Percentiles rank a stretch among this genome's conserved stretches.
phyloP scores from a whole-genome alignment of 305 asterid genomes.

The Stenogyne calaminthoides region DNA sequence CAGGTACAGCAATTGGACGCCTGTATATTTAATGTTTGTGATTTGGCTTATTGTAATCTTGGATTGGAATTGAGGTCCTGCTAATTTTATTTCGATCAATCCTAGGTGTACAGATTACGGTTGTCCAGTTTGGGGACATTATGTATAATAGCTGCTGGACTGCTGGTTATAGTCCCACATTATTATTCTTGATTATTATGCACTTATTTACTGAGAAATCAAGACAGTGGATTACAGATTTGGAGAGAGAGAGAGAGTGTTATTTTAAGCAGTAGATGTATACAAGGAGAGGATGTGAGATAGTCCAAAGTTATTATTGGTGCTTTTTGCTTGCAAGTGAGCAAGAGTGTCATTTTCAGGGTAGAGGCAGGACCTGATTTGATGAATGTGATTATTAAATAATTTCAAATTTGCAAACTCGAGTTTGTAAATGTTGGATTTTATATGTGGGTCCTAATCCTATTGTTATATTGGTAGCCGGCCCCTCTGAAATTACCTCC shows the following conservation, averaged over 20 bases:
- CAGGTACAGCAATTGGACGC: constrained; percentile 20
- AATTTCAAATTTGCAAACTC: background rate
- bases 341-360: constrained; percentile 32
- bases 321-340: constrained; percentile 14
- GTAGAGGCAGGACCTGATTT: background rate
- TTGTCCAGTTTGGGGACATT: constrained; percentile 7
- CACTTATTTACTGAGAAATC: background rate
- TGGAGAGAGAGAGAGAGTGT: background rate
- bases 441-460: background rate
- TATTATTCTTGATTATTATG: background rate
- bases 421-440: background rate
- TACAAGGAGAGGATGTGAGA: constrained; percentile 42
- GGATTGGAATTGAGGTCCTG: constrained; percentile 4
- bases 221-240: background rate
- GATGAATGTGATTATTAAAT: background rate
- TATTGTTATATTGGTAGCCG: constrained; percentile 11
- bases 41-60: constrained; percentile 24
- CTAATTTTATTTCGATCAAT: background rate
- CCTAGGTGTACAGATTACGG: background rate
- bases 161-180: background rate
- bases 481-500: background rate
- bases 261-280: constrained; percentile 25
- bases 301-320: constrained; percentile 20
- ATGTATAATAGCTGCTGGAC: background rate
- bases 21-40: no score